These are phyloP conservation scores for Podospora comata DNA, from an alignment of 495 filamentous ascomycete genomes.

Conservation along the genomic window DNA sequence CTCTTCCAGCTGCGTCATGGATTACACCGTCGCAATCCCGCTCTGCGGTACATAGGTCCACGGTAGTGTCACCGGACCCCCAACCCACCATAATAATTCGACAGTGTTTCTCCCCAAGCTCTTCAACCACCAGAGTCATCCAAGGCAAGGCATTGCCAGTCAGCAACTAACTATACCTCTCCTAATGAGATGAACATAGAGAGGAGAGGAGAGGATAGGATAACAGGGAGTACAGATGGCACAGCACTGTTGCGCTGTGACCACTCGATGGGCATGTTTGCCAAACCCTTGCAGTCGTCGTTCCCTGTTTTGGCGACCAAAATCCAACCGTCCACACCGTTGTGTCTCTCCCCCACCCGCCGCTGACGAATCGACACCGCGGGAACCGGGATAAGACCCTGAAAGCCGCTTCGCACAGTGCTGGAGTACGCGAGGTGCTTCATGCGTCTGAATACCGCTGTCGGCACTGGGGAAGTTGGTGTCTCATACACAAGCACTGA, in stretches of 20 bases:
- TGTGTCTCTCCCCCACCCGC: background rate
- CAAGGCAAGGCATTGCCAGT: background rate
- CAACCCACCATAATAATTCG: too few species aligned
- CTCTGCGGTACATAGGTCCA: background rate
- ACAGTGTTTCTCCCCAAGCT: too few species aligned
- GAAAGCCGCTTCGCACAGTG: conserved; percentile 5
- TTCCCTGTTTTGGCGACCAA: conserved; percentile 4
- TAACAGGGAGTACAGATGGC: background rate
- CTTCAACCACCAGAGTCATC: too few species aligned
- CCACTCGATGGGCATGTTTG: background rate
- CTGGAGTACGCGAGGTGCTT: background rate
- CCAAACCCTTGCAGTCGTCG: background rate
- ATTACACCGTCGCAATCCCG: background rate
- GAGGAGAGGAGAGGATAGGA: background rate
- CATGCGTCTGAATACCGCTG: too few species aligned
- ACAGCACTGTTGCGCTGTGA: background rate
- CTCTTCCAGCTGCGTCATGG: background rate
- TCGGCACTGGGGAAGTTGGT: too few species aligned
- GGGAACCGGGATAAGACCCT: conserved; percentile 4
- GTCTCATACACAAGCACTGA: too few species aligned
- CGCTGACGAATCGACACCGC: background rate
- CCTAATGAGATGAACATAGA: background rate
- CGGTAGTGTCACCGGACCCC: background rate
- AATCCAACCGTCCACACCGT: conserved; percentile 2
- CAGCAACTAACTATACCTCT: background rate